Percentiles rank a stretch among this genome's conserved stretches.
Conservation (phyloP, 495 filamentous ascomycete species). For the Podospora didyma region DNA sequence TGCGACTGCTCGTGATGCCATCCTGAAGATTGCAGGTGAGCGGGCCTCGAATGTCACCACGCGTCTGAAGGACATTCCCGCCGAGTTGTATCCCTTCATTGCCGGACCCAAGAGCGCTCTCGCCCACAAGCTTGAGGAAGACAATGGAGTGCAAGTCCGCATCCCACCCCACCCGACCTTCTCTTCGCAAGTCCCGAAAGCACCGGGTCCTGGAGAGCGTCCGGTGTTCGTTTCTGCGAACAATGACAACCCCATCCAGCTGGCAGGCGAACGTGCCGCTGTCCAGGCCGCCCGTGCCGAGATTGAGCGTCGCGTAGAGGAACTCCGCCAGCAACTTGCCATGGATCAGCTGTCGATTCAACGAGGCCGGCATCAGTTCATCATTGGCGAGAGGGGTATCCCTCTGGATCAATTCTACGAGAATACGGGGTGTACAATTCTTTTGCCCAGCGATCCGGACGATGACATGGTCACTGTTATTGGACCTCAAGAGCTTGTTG, state of each 20-base stretch:
- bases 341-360: slow-evolving; percentile 71
- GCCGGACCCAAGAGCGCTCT: slow-evolving; percentile 71
- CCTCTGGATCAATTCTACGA: slow-evolving; percentile 80
- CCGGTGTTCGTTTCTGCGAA: slow-evolving; percentile 63
- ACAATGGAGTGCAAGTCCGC: slow-evolving; percentile 62
- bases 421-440: slow-evolving; percentile 84
- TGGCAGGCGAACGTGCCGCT: slow-evolving; percentile 80
- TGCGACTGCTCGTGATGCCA: slow-evolving; percentile 72
- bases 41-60: slow-evolving; percentile 75
- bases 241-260: slow-evolving; percentile 66
- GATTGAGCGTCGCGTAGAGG: slow-evolving; percentile 70
- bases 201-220: slow-evolving; percentile 55
- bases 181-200: slow-evolving; percentile 63
- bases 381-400: slow-evolving; percentile 74
- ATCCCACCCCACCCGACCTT: slow-evolving; percentile 78
- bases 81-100: slow-evolving; percentile 95
- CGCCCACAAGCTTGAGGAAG: slow-evolving; percentile 61
- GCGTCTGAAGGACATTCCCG: slow-evolving; percentile 73
- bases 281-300: slow-evolving; percentile 74
- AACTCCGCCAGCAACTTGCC: slow-evolving; percentile 65
- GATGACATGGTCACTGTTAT: slow-evolving; percentile 81
- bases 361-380: slow-evolving; percentile 81
- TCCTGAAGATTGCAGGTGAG: slow-evolving; percentile 81
- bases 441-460: slow-evolving; percentile 68
- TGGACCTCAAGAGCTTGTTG: slow-evolving; percentile 69